A percentile compares a stretch with the other conserved stretches of the same genome.
phyloP scores from a whole-genome alignment of 768 basidiomycete genomes.

The Suillus lakei region DNA sequence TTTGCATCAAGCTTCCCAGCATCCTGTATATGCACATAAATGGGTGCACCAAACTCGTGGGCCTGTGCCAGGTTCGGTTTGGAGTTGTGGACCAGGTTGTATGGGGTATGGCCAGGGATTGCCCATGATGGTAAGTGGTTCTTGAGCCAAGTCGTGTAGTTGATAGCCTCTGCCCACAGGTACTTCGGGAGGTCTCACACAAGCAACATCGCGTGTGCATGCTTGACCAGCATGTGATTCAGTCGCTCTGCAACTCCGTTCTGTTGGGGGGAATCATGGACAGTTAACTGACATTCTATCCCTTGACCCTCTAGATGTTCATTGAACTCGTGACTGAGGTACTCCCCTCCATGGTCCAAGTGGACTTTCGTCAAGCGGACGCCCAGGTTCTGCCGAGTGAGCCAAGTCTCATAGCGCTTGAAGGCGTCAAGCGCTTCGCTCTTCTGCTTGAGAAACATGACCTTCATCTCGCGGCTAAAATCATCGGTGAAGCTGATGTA shows the following conservation, averaged over 20 bases:
- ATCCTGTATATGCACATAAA: too few relatives aligned
- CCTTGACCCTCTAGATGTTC: conserved; percentile 20
- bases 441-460: too few relatives aligned
- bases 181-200: conserved; percentile 17
- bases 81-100: conserved; percentile 21
- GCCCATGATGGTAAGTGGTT: conserved; percentile 33
- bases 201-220: neutral
- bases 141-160: conserved; percentile 21
- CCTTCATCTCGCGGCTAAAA: too few relatives aligned
- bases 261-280: conserved; percentile 28
- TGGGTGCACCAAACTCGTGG: too few relatives aligned
- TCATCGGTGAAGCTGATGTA: too few relatives aligned
- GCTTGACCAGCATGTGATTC: conserved; percentile 12
- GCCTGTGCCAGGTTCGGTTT: too few relatives aligned
- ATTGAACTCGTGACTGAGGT: conserved; percentile 16
- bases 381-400: conserved; percentile 6
- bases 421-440: too few relatives aligned
- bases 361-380: conserved; percentile 17
- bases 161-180: conserved; percentile 28
- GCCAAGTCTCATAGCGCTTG: conserved; percentile 13
- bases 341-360: conserved; percentile 29
- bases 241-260: conserved; percentile 28
- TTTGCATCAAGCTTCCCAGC: too few relatives aligned
- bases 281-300: conserved; percentile 13
- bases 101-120: conserved; percentile 27